Evolutionary conservation across 164 flowering plant species (phyloP).

Genomic region (Sedum album): DNA sequence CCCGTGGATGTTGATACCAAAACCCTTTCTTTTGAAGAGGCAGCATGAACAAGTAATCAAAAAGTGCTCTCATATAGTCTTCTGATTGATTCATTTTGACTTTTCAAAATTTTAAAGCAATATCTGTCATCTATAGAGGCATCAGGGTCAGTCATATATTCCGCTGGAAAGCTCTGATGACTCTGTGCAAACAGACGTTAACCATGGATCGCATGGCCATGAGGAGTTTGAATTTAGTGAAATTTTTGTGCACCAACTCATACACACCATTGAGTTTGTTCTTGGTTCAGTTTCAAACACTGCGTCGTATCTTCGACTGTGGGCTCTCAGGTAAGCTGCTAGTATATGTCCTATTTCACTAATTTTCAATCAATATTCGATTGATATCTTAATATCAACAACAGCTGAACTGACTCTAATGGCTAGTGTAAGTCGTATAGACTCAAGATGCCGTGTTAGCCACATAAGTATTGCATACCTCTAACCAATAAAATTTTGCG

Average conservation of each 20-base stretch:
- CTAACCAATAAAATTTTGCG: not conserved
- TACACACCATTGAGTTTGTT: conserved; percentile 96
- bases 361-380: not conserved
- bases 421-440: not conserved
- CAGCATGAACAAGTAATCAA: conserved; percentile 63
- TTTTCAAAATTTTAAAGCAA: not conserved
- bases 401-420: not conserved
- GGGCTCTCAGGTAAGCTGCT: conserved; percentile 83
- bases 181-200: conserved; percentile 42
- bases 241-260: conserved; percentile 92
- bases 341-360: not conserved
- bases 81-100: not conserved
- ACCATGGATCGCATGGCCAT: conserved; percentile 63
- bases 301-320: conserved; percentile 93
- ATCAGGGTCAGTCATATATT: conserved; percentile 65
- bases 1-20: conserved; percentile 98
- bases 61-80: not conserved
- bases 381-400: not conserved
- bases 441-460: not conserved
- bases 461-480: not conserved
- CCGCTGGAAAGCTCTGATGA: conserved; percentile 59
- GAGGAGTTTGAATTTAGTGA: conserved; percentile 96
- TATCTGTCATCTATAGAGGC: conserved; percentile 53
- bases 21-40: conserved; percentile 82
- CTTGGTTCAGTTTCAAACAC: conserved; percentile 98